Conservation (phyloP, 2,329 filamentous ascomycete species). For the Xylaria multiplex region DNA sequence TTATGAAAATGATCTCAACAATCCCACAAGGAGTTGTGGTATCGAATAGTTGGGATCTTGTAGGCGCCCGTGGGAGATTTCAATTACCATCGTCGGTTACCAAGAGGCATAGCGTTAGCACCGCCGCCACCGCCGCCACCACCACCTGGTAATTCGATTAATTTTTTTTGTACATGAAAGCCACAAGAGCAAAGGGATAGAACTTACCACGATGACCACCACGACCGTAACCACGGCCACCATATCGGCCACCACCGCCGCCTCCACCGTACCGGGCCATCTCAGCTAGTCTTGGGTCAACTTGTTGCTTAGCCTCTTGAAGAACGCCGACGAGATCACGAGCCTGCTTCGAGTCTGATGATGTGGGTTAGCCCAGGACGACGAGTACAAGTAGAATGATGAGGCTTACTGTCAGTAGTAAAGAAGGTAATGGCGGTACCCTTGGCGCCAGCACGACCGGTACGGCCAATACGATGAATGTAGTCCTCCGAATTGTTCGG, state of each 20-base stretch:
- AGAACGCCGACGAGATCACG: conserved; percentile 95
- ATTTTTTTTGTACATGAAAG: conserved; percentile 20
- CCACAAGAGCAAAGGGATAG: background rate
- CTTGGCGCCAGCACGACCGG: conserved; percentile 90
- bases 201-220: conserved; percentile 57
- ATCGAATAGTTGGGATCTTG: conserved; percentile 20
- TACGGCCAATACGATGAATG: conserved; percentile 96
- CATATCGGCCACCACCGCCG: conserved; percentile 78
- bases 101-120: conserved; percentile 51
- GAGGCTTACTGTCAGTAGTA: conserved; percentile 89
- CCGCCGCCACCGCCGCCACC: conserved; percentile 58
- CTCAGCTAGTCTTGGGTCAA: conserved; percentile 93
- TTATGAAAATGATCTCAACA: conserved; percentile 37
- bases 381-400: background rate
- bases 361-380: conserved; percentile 50
- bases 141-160: conserved; percentile 49
- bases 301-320: conserved; percentile 96
- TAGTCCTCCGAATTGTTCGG: conserved; percentile 99
- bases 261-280: conserved; percentile 94
- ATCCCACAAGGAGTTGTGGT: conserved; percentile 33
- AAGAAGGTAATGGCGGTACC: conserved; percentile 99
- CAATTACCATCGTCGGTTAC: conserved; percentile 50
- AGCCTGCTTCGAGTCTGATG: conserved; percentile 86
- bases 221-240: conserved; percentile 72
- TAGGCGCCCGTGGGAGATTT: conserved; percentile 18